Conservation (phyloP, 164 flowering plant genomes). For the Macadamia tetraphylla region DNA sequence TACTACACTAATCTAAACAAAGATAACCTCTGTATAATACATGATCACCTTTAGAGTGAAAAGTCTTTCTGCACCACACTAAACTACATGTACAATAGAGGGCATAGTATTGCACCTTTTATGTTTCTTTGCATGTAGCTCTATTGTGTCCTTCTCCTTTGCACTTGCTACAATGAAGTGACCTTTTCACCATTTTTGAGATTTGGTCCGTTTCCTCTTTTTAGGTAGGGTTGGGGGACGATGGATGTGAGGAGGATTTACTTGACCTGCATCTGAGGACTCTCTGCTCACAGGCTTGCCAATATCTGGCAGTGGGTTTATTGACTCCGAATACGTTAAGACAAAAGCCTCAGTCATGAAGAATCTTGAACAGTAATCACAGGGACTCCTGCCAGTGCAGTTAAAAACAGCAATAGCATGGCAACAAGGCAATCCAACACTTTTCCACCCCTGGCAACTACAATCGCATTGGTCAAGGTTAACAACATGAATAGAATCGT, state of each 20-base stretch:
- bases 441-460: conserved; percentile 52
- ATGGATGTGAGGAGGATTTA: conserved; percentile 39
- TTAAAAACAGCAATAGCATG: conserved; percentile 65
- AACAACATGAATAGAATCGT: conserved; percentile 32
- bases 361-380: conserved; percentile 46
- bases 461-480: conserved; percentile 44
- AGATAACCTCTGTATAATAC: background rate
- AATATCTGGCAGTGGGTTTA: conserved; percentile 33
- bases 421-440: conserved; percentile 52
- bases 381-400: conserved; percentile 24
- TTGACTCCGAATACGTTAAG: conserved; percentile 37
- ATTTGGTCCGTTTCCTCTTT: conserved; percentile 24
- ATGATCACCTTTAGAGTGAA: background rate
- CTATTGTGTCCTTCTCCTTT: conserved; percentile 52
- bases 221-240: conserved; percentile 29
- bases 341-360: conserved; percentile 36
- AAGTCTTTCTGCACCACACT: background rate
- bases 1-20: background rate
- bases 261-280: conserved; percentile 15
- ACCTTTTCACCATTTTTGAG: conserved; percentile 22
- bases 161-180: conserved; percentile 50
- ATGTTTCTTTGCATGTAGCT: conserved; percentile 46
- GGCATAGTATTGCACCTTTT: conserved; percentile 2
- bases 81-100: background rate
- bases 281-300: conserved; percentile 20